Evolutionary conservation across 768 basidiomycete species (phyloP).

Genomic region (Trametes maxima): DNA sequence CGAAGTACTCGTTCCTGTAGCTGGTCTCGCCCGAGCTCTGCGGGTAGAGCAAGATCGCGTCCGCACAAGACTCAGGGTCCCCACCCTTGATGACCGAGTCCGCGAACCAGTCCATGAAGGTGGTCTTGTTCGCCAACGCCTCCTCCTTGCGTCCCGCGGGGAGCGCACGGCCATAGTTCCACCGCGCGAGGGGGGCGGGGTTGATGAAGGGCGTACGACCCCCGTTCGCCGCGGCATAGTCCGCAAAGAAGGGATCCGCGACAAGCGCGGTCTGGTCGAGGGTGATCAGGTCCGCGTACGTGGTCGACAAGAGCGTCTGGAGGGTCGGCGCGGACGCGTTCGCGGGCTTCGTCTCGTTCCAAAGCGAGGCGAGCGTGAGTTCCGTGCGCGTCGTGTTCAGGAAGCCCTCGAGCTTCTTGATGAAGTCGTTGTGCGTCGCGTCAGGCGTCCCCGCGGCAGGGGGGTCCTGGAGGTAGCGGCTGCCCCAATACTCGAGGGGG

Average conservation of each 20-base stretch:
- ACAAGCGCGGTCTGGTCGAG: slow-evolving; percentile 32
- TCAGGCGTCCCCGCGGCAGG: slow-evolving; percentile 23
- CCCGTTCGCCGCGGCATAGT: slow-evolving; percentile 26
- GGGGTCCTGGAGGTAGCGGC: slow-evolving; percentile 29
- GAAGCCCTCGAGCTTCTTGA: slow-evolving; percentile 33
- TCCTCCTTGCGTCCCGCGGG: slow-evolving; percentile 23
- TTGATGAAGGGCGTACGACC: slow-evolving; percentile 35
- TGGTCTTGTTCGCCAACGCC: slow-evolving; percentile 31
- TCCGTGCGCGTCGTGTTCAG: slow-evolving; percentile 31
- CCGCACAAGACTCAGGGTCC: slow-evolving; percentile 30
- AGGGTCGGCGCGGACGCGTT: slow-evolving; percentile 27
- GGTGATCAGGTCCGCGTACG: slow-evolving; percentile 33
- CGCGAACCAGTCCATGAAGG: slow-evolving; percentile 36
- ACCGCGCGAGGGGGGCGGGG: slow-evolving; percentile 32
- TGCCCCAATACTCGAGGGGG: slow-evolving; percentile 29
- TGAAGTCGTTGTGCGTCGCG: slow-evolving; percentile 32
- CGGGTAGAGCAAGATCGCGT: slow-evolving; percentile 34
- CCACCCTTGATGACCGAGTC: slow-evolving; percentile 21
- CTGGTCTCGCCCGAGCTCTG: slow-evolving; percentile 30
- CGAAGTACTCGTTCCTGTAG: slow-evolving; percentile 30
- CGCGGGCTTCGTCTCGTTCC: slow-evolving; percentile 27
- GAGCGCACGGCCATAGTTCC: slow-evolving; percentile 29
- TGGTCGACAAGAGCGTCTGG: slow-evolving; percentile 28
- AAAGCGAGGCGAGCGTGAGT: slow-evolving; percentile 26
- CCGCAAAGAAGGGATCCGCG: slow-evolving; percentile 33